Evolutionary conservation across 768 basidiomycete genomes (phyloP), one percentile per base, ranked within the genome.

Genomic region (Suillus paluster): DNA sequence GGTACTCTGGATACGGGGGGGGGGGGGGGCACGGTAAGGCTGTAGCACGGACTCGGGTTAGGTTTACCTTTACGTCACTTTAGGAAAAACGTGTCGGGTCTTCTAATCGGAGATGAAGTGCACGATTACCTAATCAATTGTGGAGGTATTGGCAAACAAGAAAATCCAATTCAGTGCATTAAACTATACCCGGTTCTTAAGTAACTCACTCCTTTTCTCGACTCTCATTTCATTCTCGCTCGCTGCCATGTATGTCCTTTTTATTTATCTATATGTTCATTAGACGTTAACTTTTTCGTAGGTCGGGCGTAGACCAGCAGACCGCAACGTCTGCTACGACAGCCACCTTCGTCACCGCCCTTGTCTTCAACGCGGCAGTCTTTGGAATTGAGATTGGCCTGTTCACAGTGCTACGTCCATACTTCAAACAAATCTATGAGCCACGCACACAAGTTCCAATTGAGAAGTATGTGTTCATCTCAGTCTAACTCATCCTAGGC

Each of bases 391-490:
- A 96, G 76, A 73, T 98, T 57, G 80, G 70, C 5, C 82, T 84
- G 17, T 98, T 97, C 78, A 90, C 95, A n/a, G 61, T 97, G 64
- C 74, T 97, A 33, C 81, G 95, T 45, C 87, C 90, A 12, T 88
- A 86, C 70, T 97, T 99, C 83, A 91, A 89, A 64, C 81, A 88
- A 15, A 90, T 98, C 52, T 99, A 95, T 73, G 91, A 95, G 68
- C 96, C 95, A 0, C 81, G 95, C 59, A 91, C 94, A 8, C 91
- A 90, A 74, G 77, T 81, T 45, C 83, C 83, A 11, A 64, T 78
- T 6, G 77, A 79, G 59, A 69, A 71, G 78, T 83, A 68, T 73
- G 85, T 61, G 4, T 21, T 39, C 45, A 14, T 21, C 19, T 44
- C 30, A 30, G 30, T 11, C 23, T 4, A 53, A 25, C n/a, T 4